Percentiles rank a stretch among this genome's conserved stretches.
Evolutionary conservation across 139 green algal species (phyloP).

Genomic region (Tetraselmis striata): DNA sequence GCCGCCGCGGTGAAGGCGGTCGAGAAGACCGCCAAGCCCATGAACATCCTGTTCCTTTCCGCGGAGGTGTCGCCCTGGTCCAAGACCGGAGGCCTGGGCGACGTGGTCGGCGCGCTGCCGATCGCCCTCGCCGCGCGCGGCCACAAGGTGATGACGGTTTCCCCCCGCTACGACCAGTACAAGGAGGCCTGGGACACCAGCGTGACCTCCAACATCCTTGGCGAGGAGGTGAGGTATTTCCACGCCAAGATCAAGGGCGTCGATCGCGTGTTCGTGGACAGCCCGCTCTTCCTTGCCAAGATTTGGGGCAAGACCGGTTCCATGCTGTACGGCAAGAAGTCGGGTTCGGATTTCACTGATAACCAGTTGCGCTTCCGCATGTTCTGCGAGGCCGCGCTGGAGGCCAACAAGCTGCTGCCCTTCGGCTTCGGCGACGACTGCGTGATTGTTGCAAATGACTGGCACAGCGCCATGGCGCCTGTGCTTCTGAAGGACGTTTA

Average conservation of each 20-base stretch:
- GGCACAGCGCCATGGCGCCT: constrained; percentile 59
- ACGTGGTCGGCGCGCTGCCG: constrained; percentile 79
- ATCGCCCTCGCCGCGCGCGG: constrained; percentile 52
- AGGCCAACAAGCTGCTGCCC: constrained; percentile 58
- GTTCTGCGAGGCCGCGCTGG: constrained; percentile 86
- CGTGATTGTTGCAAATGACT: constrained; percentile 94
- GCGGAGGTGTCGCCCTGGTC: constrained; percentile 72
- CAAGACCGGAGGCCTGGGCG: constrained; percentile 85
- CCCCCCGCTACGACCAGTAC: constrained; percentile 95
- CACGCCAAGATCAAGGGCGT: constrained; percentile 93
- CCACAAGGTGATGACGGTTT: constrained; percentile 92
- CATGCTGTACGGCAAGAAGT: constrained; percentile 92
- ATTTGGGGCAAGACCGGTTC: constrained; percentile 87
- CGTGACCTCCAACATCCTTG: constrained; percentile 66
- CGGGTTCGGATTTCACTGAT: constrained; percentile 88
- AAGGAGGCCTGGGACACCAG: constrained; percentile 91
- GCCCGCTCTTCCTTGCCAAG: constrained; percentile 92
- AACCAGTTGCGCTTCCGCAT: constrained; percentile 95
- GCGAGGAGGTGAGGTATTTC: constrained; percentile 92
- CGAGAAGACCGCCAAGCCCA: constrained; percentile 15
- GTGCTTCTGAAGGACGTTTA: constrained; percentile 55
- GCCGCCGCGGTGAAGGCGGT: background rate
- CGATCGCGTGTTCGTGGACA: constrained; percentile 94
- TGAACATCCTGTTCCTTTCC: constrained; percentile 60
- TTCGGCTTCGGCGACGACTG: constrained; percentile 87